Evolutionary conservation across 1,284 basidiomycete genomes (phyloP), one percentile per base, ranked within the genome.

Genomic region (Erythrobasidium hasegawianum): DNA sequence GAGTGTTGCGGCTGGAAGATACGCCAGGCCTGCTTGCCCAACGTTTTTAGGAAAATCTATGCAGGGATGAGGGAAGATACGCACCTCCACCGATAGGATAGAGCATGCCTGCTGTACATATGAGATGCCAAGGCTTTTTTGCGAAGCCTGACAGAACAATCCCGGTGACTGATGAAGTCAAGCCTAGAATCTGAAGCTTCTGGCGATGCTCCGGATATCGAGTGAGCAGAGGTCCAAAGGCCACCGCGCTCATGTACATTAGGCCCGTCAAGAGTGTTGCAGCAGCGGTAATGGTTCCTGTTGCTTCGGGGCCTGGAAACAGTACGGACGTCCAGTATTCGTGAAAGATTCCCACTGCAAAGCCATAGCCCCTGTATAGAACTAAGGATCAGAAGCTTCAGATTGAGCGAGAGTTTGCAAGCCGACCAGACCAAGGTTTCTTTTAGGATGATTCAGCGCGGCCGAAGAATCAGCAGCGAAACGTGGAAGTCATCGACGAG

Each of bases 1-100:
- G n/a, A 77, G 64, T 1, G 75, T 77, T 1, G 76, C 76, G 55
- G 76, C 76, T 1, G 78, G 78, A 18, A 78, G 69, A 68, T 78
- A 79, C 14, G 47, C 62, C 33, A 29, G 22, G 40, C 20, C 33
- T 33, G 33, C 45, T 10, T 11, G 10, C n/a, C 40, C 10, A 11
- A n/a, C 24, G 53, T 11, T 11, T 29, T 13, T 18, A 33, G 53
- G n/a, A 11, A 11, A 11, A 24, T 2, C n/a, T 9, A 9, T 55
- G 1, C 22, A n/a, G 29, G 53, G n/a, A 14, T 18, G 14, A 16
- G 41, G 14, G 14, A 53, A 14, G n/a, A 1, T 27, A 13, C 53
- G 38, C 29, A 7, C 53, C 27, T 27, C 74, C 74, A 8, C 73
- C 70, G 22, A 77, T 70, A 1, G 78, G 77, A 57, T 77, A 79